Evolutionary conservation across 345 rosid species (phyloP), one percentile per base, ranked within the genome.

Genomic region (Eucalyptus sp.): DNA sequence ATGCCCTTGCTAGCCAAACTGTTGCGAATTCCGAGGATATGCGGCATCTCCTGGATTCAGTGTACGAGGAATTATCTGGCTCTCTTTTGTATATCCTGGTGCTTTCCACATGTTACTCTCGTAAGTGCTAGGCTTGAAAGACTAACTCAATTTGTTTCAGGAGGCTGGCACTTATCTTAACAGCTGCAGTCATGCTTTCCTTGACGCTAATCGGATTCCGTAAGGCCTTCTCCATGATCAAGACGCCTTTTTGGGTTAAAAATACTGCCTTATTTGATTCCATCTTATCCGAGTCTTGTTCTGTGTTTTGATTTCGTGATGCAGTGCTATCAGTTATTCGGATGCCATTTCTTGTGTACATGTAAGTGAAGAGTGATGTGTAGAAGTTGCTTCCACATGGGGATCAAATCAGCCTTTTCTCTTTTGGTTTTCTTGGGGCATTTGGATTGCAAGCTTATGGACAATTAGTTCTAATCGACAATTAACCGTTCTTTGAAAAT

Each of bases 271-370:
- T 44, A 5, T 86, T 81, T 76, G 24, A 76, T 9, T 9, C n/a
- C 49, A 85, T 31, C 52, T 18, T 58, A 54, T 87, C n/a, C 8
- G 13, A 24, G 50, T 48, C 85, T 27, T 87, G 87, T 46, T 51
- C 48, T 90, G 18, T 49, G 56, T 29, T 86, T 49, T 80, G 43
- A 48, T 62, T 68, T 50, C 89, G 76, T 89, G 86, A 79, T 94
- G 81, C 94, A 98, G 99, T 94, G 83, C 93, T 96, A 89, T 98
- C 99, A 3, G 88, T 96, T 46, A 95, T 96, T 11, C 98, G 97
- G 87, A 92, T 96, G 96, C 98, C 94, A 88, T 88, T 94, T 90
- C 95, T 95, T 7, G 95, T 97, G 64, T 97, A 95, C 94, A 91
- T 95, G 99, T 97, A 91, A 96, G 99, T 93, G 46, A 64, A 17